A percentile compares a stretch with the other conserved stretches of the same genome.
Evolutionary conservation across 495 filamentous ascomycete genomes (phyloP).

Genomic region (Penicillium bovifimosum): DNA sequence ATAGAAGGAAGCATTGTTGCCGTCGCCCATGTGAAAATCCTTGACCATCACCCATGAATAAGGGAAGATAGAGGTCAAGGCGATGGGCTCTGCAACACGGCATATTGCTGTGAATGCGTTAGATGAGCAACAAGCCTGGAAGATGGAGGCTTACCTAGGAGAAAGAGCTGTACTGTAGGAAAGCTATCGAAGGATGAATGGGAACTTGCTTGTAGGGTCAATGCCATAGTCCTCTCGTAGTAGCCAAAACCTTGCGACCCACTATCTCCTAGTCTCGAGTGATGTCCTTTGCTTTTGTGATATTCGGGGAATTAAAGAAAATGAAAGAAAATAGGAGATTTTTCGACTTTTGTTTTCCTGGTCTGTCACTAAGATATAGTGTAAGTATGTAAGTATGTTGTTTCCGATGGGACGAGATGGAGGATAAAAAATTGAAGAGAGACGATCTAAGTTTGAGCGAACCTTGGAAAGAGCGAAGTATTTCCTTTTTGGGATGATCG

Average conservation of each 20-base stretch:
- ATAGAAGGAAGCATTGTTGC: conserved; percentile 70
- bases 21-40: conserved; percentile 62
- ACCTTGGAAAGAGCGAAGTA: no score
- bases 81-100: conserved; percentile 83
- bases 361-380: no score
- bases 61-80: conserved; percentile 79
- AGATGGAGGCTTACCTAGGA: conserved; percentile 53
- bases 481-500: no score
- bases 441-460: no score
- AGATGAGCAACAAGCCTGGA: conserved; percentile 1
- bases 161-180: conserved; percentile 69
- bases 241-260: conserved; percentile 46
- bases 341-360: no score
- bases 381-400: no score
- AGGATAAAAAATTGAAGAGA: no score
- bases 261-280: conserved; percentile 22
- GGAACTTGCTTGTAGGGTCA: conserved; percentile 46
- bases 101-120: conserved; percentile 51
- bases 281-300: conserved; percentile 2
- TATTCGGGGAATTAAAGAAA: no score
- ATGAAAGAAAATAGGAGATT: no score
- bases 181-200: conserved; percentile 44
- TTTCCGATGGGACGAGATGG: no score
- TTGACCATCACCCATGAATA: conserved; percentile 83
- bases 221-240: conserved; percentile 45